These are phyloP conservation scores for Cicer yamashitae DNA, from an alignment of 306 rosid species.

Conservation along the genomic window DNA sequence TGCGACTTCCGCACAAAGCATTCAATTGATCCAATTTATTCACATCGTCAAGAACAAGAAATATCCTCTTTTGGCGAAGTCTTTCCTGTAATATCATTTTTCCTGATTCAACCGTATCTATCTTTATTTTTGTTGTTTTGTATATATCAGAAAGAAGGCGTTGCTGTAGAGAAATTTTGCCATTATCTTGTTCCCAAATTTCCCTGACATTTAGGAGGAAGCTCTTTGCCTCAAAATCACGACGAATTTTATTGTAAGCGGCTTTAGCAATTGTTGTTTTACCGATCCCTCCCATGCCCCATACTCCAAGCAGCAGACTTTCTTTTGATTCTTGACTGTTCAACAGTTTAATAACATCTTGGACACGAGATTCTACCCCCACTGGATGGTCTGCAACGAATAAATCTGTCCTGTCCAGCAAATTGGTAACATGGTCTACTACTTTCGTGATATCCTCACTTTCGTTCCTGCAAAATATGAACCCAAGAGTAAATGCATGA, in stretches of 20 bases:
- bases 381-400: constrained; percentile 1
- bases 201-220: not conserved
- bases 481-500: not conserved
- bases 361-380: constrained; percentile 7
- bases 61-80: not conserved
- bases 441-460: not conserved
- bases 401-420: not conserved
- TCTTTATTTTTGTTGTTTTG: not conserved
- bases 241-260: not conserved
- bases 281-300: not conserved
- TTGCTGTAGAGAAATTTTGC: not conserved
- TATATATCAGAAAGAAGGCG: constrained; percentile 1
- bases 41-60: not conserved
- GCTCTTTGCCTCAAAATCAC: not conserved
- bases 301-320: not conserved
- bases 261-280: constrained; percentile 14
- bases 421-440: not conserved
- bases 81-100: not conserved
- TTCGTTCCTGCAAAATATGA: constrained; percentile 2
- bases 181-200: constrained; percentile 8
- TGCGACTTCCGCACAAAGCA: not conserved
- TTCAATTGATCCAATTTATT: not conserved
- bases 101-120: constrained; percentile 5
- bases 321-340: not conserved
- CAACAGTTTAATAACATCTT: not conserved